Conservation (phyloP, 192 early-diverging fungal genomes). For the Coemansia sp. region DNA sequence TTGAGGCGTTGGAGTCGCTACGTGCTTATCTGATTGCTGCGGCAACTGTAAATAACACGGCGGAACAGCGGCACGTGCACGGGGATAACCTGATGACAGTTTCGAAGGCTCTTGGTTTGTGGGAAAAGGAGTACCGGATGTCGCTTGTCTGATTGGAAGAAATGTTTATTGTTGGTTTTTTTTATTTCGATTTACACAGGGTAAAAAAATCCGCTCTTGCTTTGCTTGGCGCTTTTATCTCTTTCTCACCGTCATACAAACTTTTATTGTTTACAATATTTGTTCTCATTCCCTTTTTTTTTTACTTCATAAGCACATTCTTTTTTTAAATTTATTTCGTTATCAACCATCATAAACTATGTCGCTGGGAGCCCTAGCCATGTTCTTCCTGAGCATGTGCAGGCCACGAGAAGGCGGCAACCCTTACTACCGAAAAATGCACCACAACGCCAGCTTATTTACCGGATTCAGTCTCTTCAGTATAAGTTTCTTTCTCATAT, state of each 20-base stretch:
- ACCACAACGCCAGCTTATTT: slow-evolving; percentile 7
- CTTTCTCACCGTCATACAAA: background rate
- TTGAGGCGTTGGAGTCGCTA: slow-evolving; percentile 16
- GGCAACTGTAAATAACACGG: too few relatives aligned
- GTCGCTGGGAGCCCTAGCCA: slow-evolving; percentile 4
- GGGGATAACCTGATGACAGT: background rate
- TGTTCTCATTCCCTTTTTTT: background rate
- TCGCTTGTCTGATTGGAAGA: background rate
- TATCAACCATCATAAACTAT: background rate
- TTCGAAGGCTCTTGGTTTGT: background rate
- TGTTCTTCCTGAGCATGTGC: slow-evolving; percentile 2
- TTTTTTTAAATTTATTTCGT: background rate
- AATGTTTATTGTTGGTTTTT: background rate
- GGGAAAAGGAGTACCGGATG: background rate
- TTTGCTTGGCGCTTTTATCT: background rate
- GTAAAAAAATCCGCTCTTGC: background rate
- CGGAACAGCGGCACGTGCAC: background rate
- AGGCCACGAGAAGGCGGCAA: slow-evolving; percentile 6
- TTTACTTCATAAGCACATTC: too few relatives aligned
- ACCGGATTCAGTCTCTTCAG: slow-evolving; percentile 12
- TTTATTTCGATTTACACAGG: background rate
- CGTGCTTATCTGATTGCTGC: slow-evolving; percentile 8
- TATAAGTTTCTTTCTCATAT: background rate
- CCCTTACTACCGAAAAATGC: slow-evolving; percentile 1
- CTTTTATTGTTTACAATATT: background rate